phyloP scores from a whole-genome alignment of 164 flowering plant species.

The Umbellularia californica region DNA sequence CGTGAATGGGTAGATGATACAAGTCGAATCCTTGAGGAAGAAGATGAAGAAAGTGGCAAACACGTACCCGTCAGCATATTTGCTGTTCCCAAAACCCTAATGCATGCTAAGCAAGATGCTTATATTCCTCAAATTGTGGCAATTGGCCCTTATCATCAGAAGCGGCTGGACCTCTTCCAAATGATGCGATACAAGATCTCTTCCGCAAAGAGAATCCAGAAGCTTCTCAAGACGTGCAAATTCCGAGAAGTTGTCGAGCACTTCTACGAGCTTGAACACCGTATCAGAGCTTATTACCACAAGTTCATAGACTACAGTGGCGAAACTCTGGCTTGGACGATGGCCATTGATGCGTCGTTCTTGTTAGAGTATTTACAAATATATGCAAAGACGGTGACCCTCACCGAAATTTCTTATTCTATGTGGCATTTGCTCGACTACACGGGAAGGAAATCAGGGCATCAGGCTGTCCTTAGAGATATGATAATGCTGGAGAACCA shows the following conservation, averaged over 20 bases:
- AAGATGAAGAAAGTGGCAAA: background rate
- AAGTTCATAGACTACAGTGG: background rate
- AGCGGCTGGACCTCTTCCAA: conserved; percentile 6
- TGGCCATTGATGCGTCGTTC: background rate
- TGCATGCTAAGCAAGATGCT: background rate
- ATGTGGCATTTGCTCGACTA: background rate
- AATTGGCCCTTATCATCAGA: background rate
- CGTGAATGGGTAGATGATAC: background rate
- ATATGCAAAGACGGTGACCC: background rate
- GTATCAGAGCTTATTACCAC: background rate
- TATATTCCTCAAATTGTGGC: conserved; percentile 1
- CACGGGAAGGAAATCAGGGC: background rate
- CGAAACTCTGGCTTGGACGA: background rate
- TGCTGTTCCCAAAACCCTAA: background rate
- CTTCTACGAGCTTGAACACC: background rate
- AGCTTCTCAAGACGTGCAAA: conserved; percentile 7
- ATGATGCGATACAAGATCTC: conserved; percentile 4
- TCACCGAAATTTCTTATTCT: background rate
- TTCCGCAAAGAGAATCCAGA: conserved; percentile 4
- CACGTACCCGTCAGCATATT: background rate
- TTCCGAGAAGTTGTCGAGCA: conserved; percentile 15
- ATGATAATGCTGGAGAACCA: background rate
- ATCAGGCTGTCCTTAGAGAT: background rate
- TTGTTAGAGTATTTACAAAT: background rate
- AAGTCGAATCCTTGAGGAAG: background rate